These are phyloP conservation scores for Colletotrichum tabaci DNA, from an alignment of 2,329 filamentous ascomycete species.

Conservation along the genomic window DNA sequence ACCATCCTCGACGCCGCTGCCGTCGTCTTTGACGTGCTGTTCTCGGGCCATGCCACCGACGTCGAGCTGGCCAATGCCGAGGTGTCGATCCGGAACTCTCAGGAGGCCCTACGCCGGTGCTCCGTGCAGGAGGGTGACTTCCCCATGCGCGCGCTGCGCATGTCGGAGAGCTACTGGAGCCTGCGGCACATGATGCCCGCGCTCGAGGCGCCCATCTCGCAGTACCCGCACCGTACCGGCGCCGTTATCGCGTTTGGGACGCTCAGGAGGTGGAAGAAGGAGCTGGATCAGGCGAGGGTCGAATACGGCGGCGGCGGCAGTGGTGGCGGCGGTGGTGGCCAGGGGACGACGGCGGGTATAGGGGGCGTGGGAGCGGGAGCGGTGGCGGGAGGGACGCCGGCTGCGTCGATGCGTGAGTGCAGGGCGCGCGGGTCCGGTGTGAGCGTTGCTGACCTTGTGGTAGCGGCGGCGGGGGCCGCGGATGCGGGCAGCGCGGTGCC, in stretches of 20 bases:
- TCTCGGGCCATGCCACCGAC: constrained; percentile 49
- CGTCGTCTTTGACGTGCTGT: constrained; percentile 54
- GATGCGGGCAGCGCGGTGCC: constrained; percentile 20
- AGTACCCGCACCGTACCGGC: constrained; percentile 62
- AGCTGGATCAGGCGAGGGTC: constrained; percentile 53
- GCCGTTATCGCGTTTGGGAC: constrained; percentile 67
- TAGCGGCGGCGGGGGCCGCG: constrained; percentile 30
- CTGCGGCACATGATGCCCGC: constrained; percentile 55
- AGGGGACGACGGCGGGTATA: neutral
- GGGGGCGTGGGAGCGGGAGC: constrained; percentile 21
- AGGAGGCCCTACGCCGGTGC: constrained; percentile 56
- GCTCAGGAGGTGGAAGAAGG: constrained; percentile 61
- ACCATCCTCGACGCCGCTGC: constrained; percentile 58
- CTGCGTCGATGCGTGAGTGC: constrained; percentile 35
- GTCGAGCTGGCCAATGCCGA: constrained; percentile 40
- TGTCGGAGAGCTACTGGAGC: constrained; percentile 66
- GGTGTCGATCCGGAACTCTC: constrained; percentile 37
- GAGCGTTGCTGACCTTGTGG: constrained; percentile 37
- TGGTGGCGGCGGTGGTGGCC: neutral
- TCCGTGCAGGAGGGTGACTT: constrained; percentile 66
- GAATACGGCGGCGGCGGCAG: constrained; percentile 3
- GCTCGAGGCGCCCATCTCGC: constrained; percentile 57
- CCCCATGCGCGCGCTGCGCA: constrained; percentile 59
- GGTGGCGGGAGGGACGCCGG: constrained; percentile 37
- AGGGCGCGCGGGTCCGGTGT: constrained; percentile 21